Base-by-base conservation (phyloP, 495 filamentous ascomycete species). In the Cryomyces minteri region DNA sequence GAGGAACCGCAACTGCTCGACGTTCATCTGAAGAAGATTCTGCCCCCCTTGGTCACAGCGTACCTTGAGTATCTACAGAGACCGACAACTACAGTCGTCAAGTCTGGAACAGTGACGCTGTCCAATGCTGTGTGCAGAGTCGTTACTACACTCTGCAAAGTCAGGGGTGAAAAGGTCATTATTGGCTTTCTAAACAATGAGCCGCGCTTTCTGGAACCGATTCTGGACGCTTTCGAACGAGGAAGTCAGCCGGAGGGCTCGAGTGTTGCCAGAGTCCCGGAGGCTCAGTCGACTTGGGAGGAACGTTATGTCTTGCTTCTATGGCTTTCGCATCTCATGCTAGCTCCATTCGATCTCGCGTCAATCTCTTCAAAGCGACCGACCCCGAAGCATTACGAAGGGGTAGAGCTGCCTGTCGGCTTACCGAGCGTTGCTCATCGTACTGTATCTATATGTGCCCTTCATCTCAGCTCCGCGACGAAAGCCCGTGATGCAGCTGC, bases 1-100 rank as follows among this genome's bases (percentile, higher is more conserved):
- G 90, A 95, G 64, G 80, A 84, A 53, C 88, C 90, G 14, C 90
- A 99, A 58, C 73, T 99, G 4, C 74, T 99, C n/a, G 90, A 99
- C 61, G 79, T 86, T 1, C 69, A 90, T 58, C 71, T 99, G 39
- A 73, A 77, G 47, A 67, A 65, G 47, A 73, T 92, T 56, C 60
- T 98, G 36, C 74, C 82, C 32, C 66, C 71, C 6, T 67, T 95
- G 40, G 77, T 83, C 14, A 68, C 74, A 56, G 77, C 80, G 33
- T 88, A 84, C 50, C 63, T 94, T 31, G 72, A 74, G 47, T 82
- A 76, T 57, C 59, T 90, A 43, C 41, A 37, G 6, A 18, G 18
- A 10, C 41, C 49, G 40, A 46, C 36, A 42, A 48, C 18, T 36
- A 50, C 10, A 31, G 43, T 57, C 56, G 40, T 28, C 32, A 52